Conservation (phyloP, 2,329 filamentous ascomycete species). For the Cadophora gregata region DNA sequence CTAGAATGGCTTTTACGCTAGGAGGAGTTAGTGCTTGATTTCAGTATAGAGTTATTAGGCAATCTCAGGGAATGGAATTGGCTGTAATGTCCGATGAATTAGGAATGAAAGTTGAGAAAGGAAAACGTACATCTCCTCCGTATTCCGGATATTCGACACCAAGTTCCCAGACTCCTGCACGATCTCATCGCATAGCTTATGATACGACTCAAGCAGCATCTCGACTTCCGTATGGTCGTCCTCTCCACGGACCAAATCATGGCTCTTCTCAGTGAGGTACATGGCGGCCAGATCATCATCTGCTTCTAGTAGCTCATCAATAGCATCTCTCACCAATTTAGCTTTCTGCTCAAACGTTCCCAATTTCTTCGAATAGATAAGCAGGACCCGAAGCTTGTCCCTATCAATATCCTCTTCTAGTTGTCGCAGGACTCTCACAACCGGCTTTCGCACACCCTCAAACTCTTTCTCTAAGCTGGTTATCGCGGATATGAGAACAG, state of each 20-base stretch:
- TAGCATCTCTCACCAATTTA: slow-evolving; percentile 89
- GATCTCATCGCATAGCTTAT: slow-evolving; percentile 97
- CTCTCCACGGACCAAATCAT: slow-evolving; percentile 73
- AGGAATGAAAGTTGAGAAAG: background rate
- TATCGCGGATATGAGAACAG: slow-evolving; percentile 92
- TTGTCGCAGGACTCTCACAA: slow-evolving; percentile 85
- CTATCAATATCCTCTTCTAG: slow-evolving; percentile 96
- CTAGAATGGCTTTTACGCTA: slow-evolving; percentile 93
- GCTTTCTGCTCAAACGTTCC: slow-evolving; percentile 98
- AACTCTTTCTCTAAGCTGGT: slow-evolving; percentile 93
- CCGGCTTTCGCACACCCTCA: slow-evolving; percentile 89
- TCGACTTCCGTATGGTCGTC: slow-evolving; percentile 96
- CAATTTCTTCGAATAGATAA: slow-evolving; percentile 93
- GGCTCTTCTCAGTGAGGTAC: slow-evolving; percentile 90
- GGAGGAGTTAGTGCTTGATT: slow-evolving; percentile 32
- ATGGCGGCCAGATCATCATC: slow-evolving; percentile 94
- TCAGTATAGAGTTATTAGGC: background rate
- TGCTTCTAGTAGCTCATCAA: slow-evolving; percentile 93
- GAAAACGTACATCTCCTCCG: slow-evolving; percentile 86
- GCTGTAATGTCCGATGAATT: background rate
- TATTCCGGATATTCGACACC: slow-evolving; percentile 94
- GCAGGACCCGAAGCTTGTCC: slow-evolving; percentile 86
- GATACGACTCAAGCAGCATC: slow-evolving; percentile 95
- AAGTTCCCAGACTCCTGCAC: slow-evolving; percentile 93
- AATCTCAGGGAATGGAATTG: background rate